Evolutionary conservation across 2,329 filamentous ascomycete genomes (phyloP), one percentile per base, ranked within the genome.

Genomic region (Fusarium duplospermum): DNA sequence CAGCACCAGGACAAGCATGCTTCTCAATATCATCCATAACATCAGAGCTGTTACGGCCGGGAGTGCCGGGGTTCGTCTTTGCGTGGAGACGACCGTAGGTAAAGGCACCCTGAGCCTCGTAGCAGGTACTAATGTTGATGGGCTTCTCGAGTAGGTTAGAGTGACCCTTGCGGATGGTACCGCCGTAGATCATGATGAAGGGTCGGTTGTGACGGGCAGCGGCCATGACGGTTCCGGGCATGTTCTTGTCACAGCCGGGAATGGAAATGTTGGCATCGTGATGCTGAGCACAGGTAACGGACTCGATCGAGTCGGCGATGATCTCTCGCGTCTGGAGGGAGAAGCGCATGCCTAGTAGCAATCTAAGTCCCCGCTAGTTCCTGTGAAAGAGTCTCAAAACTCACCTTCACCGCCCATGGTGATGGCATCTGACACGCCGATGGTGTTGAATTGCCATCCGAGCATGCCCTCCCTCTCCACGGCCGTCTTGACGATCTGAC

Each of bases 241-340:
- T 98, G 83, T 98, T 98, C 89, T 98, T 98, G 86, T 98, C 95
- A 82, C 95, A 98, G 13, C 95, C 95, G 0, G 96, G 95, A 76
- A 98, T 96, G 33, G 94, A 92, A 81, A 98, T 95, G 82, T 95
- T 97, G 67, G 95, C 96, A 81, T 98, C 96, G 83, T 98, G 94
- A 77, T 93, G 93, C 81, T 98, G 95, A 6, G 94, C 96, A 81
- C 93, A 96, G 2, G 95, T 98, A 42, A 98, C 93, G 2, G 94
- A 95, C 85, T 98, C 96, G 79, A 98, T 95, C 76, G 92, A 95
- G 84, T 98, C 95, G 73, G 95, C 95, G 75, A 98, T 98, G 74
- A 98, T 91, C 80, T 98, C 95, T 69, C 95, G 90, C 2, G 93
- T 94, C 81, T 98, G 95, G 6, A 98, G 89, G 27, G 94, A 97